Evolutionary conservation across 768 basidiomycete genomes (phyloP), one percentile per base, ranked within the genome.

Genomic region (Tylopilus felleus): DNA sequence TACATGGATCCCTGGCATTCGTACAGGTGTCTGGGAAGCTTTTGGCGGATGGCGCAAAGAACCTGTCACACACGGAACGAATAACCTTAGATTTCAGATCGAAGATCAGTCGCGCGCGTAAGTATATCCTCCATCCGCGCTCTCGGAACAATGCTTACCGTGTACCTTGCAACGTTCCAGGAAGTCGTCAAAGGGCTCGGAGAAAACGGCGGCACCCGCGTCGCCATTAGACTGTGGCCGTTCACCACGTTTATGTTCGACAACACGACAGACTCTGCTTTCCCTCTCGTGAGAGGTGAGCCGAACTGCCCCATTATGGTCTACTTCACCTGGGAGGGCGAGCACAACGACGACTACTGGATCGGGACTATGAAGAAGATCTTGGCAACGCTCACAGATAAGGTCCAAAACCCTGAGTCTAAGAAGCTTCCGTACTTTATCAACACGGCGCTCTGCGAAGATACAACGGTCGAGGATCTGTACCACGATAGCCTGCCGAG

Each of bases 171-270:
- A 40, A 44, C 7, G n/a, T 27, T 38, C 17, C 49, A 63, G 60
- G 29, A 49, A 23, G 49, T 41, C 13, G 49, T 57, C 21, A 43
- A 33, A 38, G 22, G 19, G 13, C 28, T 62, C 21, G 23, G 9
- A 5, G 10, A 27, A 17, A 12, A 63, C 7, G 47, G 48, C 5
- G 61, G 61, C 25, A 53, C 45, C 17, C 25, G 51, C 16, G 9
- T 56, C 45, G 17, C 41, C 21, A 48, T 59, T 21, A 47, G 43
- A 10, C 5, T 62, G 1, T 62, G 61, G 61, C 57, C 61, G 1
- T 62, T 62, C 49, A 53, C 57, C 17, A 33, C 3, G n/a, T 2
- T 47, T 27, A 62, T 62, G 52, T 62, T 59, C 45, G 53, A 62
- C 43, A 33, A 62, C 0, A 46, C 57, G 31, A 61, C 56, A 13